A percentile compares a stretch with the other conserved stretches of the same genome.
phyloP scores from a whole-genome alignment of 192 early-diverging fungal species.

The Gryganskiella cystojenkinii region DNA sequence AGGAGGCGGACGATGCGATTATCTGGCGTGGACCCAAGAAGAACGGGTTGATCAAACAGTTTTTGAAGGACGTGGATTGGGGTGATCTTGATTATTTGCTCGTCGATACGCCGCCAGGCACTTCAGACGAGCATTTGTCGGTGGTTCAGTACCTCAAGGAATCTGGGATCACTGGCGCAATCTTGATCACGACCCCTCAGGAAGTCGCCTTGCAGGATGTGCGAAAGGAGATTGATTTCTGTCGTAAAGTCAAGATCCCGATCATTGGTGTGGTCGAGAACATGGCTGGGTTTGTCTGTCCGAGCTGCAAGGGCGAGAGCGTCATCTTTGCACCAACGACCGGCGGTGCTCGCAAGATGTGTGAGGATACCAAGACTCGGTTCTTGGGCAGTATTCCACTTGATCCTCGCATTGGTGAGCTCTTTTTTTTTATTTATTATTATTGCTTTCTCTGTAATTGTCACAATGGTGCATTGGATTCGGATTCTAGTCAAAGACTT shows the following conservation, averaged over 20 bases:
- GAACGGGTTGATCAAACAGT: constrained; percentile 96
- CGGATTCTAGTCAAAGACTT: too few species aligned
- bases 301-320: constrained; percentile 82
- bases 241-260: constrained; percentile 87
- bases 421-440: constrained; percentile 7
- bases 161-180: constrained; percentile 85
- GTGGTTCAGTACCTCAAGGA: constrained; percentile 82
- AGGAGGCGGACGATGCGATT: constrained; percentile 88
- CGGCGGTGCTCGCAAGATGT: constrained; percentile 76
- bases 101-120: constrained; percentile 97
- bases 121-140: constrained; percentile 96
- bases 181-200: constrained; percentile 96
- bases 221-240: constrained; percentile 98
- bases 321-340: constrained; percentile 82
- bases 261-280: constrained; percentile 97
- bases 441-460: too few species aligned
- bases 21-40: constrained; percentile 98
- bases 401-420: constrained; percentile 81
- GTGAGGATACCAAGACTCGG: constrained; percentile 68
- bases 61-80: constrained; percentile 96
- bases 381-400: constrained; percentile 81
- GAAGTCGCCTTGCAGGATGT: constrained; percentile 91
- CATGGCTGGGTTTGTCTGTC: constrained; percentile 98
- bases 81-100: constrained; percentile 89
- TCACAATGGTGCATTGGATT: too few species aligned